phyloP scores from a whole-genome alignment of 2,329 filamentous ascomycete species.

The Apiospora pterosperma region DNA sequence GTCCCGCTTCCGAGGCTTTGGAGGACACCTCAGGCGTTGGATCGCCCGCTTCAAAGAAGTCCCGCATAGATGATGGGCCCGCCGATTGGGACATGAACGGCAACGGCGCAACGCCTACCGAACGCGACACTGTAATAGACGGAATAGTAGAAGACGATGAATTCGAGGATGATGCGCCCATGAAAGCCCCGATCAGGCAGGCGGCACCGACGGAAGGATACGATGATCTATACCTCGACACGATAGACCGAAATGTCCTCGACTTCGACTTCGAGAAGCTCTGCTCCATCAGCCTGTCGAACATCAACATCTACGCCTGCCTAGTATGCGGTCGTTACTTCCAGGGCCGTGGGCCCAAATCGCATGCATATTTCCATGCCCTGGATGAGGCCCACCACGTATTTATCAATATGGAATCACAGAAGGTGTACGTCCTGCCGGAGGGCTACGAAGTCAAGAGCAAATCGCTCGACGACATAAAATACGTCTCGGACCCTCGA shows the following conservation, averaged over 20 bases:
- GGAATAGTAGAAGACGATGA: constrained; percentile 33
- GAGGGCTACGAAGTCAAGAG: constrained; percentile 97
- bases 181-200: constrained; percentile 60
- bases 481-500: constrained; percentile 90
- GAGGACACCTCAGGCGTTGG: constrained; percentile 52
- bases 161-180: constrained; percentile 33
- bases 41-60: constrained; percentile 59
- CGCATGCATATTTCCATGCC: constrained; percentile 95
- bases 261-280: constrained; percentile 99
- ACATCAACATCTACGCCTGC: constrained; percentile 98
- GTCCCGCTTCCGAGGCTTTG: constrained; percentile 57
- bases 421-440: constrained; percentile 86
- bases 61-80: constrained; percentile 45
- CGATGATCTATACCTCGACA: constrained; percentile 95
- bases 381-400: constrained; percentile 95
- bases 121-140: constrained; percentile 23
- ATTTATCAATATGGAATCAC: constrained; percentile 95
- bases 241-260: constrained; percentile 85
- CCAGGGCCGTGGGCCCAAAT: constrained; percentile 88
- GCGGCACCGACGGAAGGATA: constrained; percentile 81
- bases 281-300: constrained; percentile 91
- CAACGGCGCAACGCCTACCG: constrained; percentile 19
- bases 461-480: constrained; percentile 95
- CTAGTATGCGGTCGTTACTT: constrained; percentile 98
- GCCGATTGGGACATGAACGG: constrained; percentile 12